Percentiles rank a stretch among this genome's conserved stretches.
phyloP scores from a whole-genome alignment of 1,284 basidiomycete genomes.

The Puccinia brachypodii region DNA sequence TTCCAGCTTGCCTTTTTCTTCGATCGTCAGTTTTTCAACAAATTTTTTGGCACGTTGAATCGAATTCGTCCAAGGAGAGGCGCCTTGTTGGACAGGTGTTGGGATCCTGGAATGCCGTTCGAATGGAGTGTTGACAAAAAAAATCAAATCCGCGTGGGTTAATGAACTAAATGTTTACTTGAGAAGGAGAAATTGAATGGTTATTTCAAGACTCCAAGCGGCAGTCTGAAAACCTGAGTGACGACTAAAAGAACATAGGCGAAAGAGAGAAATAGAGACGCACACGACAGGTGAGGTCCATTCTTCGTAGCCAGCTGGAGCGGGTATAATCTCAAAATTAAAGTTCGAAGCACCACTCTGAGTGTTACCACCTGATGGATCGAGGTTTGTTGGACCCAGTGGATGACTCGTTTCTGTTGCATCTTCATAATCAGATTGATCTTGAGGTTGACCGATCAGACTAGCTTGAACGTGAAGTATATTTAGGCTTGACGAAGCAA shows the following conservation, averaged over 20 bases:
- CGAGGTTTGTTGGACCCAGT: background rate
- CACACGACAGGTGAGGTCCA: conserved; percentile 42
- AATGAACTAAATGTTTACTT: too few species aligned
- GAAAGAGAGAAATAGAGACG: background rate
- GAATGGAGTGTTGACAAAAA: background rate
- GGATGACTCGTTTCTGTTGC: background rate
- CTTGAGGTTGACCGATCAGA: background rate
- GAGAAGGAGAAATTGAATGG: background rate
- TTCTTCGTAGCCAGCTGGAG: conserved; percentile 42
- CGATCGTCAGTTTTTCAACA: conserved; percentile 29
- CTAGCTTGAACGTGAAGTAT: background rate
- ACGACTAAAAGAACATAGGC: background rate
- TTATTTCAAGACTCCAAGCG: background rate
- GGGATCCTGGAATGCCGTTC: conserved; percentile 10
- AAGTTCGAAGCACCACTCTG: conserved; percentile 12
- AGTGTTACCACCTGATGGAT: background rate
- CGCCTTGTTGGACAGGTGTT: conserved; percentile 26
- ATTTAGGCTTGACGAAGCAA: background rate
- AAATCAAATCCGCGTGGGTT: background rate
- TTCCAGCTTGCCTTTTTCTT: conserved; percentile 42
- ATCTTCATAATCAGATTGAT: background rate
- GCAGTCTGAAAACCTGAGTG: background rate
- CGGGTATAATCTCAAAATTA: conserved; percentile 10
- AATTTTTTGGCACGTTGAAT: conserved; percentile 27
- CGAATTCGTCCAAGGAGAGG: conserved; percentile 17